Base-by-base conservation (phyloP, 2,329 filamentous ascomycete species). In the Parastagonospora avenae region DNA sequence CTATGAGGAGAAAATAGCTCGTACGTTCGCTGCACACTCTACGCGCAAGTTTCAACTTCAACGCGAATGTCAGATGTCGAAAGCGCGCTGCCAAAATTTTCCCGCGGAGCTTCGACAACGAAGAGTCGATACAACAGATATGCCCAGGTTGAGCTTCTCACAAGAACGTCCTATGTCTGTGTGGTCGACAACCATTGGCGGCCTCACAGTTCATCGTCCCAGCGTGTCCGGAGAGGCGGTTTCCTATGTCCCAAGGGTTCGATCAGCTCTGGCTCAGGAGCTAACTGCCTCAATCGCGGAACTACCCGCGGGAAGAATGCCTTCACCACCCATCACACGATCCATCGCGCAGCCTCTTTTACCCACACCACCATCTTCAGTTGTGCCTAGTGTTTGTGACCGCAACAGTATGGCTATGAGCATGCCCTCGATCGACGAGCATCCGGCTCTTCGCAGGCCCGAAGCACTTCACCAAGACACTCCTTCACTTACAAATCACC, bases 1-100 rank as follows among this genome's bases (percentile, higher is more conserved):
- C 15, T 87, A 87, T 66, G 81, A 85, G 63, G 79, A 81, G 54
- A 76, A 75, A 55, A 74, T 78, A 38, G 71, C 70, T 14, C 59
- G 74, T 33, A 59, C 62, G 27, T 74, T 73, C 43, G 66, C 70
- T 11, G 63, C 53, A 30, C 70, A 60, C 48, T 68, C 67, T 8
- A 62, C 60, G 14, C 71, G 73, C 42, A 70, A 75, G 35, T 65
- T 74, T 7, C 62, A 70, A 38, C 68, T 74, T 7, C 62, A 70
- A 38, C 68, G 71, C 39, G 19, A 24, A 24, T 24, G 19, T 24
- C 71, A 76, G 38, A 59, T 74, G n/a, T 73, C 68, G 38, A 77
- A 77, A 39, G 70, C 74, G 41, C 73, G 77, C 8, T 74, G 77
- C 10, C 73, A 77, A 15, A 68, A 63, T 7, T 71, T 79, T 33